Conservation (phyloP, 768 basidiomycete species). For the Calocybe indica region DNA sequence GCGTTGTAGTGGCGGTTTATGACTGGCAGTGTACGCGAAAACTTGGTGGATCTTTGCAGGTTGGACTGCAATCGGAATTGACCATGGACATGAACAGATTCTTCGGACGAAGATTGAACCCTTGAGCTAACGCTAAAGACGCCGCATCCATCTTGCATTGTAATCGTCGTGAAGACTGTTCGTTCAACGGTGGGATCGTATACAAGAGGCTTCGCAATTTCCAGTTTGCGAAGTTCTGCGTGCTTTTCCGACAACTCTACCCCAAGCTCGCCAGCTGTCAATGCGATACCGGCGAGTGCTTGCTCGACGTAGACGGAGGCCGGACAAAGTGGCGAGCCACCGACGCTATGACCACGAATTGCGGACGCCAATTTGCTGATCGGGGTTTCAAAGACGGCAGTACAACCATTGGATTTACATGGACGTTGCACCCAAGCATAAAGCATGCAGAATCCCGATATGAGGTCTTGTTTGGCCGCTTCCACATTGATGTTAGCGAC, state of each 20-base stretch:
- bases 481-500: background rate
- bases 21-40: slow-evolving; percentile 27
- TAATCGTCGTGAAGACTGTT: slow-evolving; percentile 32
- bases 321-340: slow-evolving; percentile 51
- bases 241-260: slow-evolving; percentile 21
- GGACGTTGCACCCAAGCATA: slow-evolving; percentile 38
- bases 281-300: slow-evolving; percentile 37
- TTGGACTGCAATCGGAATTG: slow-evolving; percentile 31
- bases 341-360: slow-evolving; percentile 56
- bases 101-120: slow-evolving; percentile 20
- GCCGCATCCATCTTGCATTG: slow-evolving; percentile 28
- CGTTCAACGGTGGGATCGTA: slow-evolving; percentile 25
- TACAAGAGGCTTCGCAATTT: slow-evolving; percentile 52
- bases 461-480: background rate
- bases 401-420: slow-evolving; percentile 22
- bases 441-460: slow-evolving; percentile 29
- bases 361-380: slow-evolving; percentile 33
- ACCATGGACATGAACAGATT: slow-evolving; percentile 40
- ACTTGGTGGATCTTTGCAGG: slow-evolving; percentile 26
- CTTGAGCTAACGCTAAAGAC: slow-evolving; percentile 44
- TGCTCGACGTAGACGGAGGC: slow-evolving; percentile 63
- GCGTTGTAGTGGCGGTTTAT: slow-evolving; percentile 26
- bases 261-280: slow-evolving; percentile 25
- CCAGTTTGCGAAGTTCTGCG: slow-evolving; percentile 34
- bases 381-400: slow-evolving; percentile 50